A percentile compares a stretch with the other conserved stretches of the same genome.
phyloP scores from a whole-genome alignment of 2,329 filamentous ascomycete species.

The Aspergillus novofumigatus region DNA sequence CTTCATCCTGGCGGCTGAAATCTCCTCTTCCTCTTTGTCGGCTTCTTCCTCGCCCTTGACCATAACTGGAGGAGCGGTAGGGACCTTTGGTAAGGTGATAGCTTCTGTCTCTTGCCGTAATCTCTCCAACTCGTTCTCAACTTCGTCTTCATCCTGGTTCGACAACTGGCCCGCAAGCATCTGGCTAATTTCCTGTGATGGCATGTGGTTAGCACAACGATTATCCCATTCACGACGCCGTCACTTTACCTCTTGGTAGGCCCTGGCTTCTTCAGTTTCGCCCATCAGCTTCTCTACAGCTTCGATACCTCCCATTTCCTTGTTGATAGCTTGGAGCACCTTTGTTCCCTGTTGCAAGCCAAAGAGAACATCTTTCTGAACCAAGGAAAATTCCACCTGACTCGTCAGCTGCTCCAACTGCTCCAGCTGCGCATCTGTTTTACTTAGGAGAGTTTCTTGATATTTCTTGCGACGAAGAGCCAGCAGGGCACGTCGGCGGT shows the following conservation, averaged over 20 bases:
- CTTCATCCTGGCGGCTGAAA: constrained; percentile 24
- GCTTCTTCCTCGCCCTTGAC: constrained; percentile 22
- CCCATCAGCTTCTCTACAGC: constrained; percentile 93
- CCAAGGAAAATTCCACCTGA: constrained; percentile 90
- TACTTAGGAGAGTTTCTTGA: constrained; percentile 80
- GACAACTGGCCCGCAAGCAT: constrained; percentile 85
- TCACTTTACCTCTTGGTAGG: constrained; percentile 73
- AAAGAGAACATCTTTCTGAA: constrained; percentile 94
- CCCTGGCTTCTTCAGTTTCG: constrained; percentile 82
- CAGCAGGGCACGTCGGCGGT: constrained; percentile 77
- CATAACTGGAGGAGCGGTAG: constrained; percentile 29
- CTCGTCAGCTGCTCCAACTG: constrained; percentile 85
- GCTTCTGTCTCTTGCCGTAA: constrained; percentile 62
- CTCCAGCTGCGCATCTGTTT: constrained; percentile 90
- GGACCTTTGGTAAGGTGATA: constrained; percentile 36
- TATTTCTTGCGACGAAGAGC: constrained; percentile 94
- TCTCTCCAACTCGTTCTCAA: constrained; percentile 87
- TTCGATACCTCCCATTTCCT: constrained; percentile 92
- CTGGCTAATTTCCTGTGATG: constrained; percentile 75
- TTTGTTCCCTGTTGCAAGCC: constrained; percentile 87
- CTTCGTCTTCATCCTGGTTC: constrained; percentile 94
- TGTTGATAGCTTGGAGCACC: constrained; percentile 85
- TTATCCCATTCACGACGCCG: not conserved
- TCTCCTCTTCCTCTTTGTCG: constrained; percentile 29
- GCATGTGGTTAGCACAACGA: not conserved